phyloP scores from a whole-genome alignment of 352 stramenopile species.

The Pythium rhizo-oryzae region DNA sequence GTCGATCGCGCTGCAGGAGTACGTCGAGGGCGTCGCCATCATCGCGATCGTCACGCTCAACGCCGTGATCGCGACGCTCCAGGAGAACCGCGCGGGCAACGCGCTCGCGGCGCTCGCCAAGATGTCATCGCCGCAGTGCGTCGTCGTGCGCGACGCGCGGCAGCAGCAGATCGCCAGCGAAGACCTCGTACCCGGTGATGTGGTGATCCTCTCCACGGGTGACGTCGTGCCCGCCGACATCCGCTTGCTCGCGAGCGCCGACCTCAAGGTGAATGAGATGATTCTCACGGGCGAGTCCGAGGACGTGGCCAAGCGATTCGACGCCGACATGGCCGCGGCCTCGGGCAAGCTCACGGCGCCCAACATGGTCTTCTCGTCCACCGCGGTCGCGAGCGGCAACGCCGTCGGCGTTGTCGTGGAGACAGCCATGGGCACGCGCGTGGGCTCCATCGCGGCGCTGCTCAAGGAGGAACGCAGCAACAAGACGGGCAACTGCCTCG shows the following conservation, averaged over 20 bases:
- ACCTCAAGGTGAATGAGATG: conserved; percentile 75
- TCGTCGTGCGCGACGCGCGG: conserved; percentile 34
- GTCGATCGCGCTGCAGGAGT: conserved; percentile 43
- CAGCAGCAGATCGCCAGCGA: conserved; percentile 35
- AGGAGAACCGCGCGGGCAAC: conserved; percentile 40
- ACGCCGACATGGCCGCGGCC: conserved; percentile 11
- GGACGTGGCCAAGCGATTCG: conserved; percentile 35
- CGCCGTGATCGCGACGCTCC: conserved; percentile 38
- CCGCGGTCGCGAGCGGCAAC: conserved; percentile 39
- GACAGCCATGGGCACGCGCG: conserved; percentile 28
- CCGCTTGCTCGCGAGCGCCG: conserved; percentile 57
- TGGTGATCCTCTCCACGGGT: conserved; percentile 66
- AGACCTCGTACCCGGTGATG: conserved; percentile 41
- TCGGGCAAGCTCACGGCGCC: conserved; percentile 27
- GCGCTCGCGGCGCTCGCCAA: conserved; percentile 39
- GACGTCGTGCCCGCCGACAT: conserved; percentile 83
- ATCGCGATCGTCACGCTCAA: conserved; percentile 48
- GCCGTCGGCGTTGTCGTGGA: conserved; percentile 23
- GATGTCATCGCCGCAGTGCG: conserved; percentile 39
- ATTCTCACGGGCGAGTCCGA: conserved; percentile 83
- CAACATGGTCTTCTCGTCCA: conserved; percentile 90
- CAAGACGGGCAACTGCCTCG: conserved; percentile 41
- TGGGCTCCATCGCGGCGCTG: conserved; percentile 30
- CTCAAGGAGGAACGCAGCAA: conserved; percentile 39
- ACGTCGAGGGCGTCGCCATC: conserved; percentile 41